Base-by-base conservation (phyloP, 2,329 filamentous ascomycete genomes). In the Alternaria brassicicola region DNA sequence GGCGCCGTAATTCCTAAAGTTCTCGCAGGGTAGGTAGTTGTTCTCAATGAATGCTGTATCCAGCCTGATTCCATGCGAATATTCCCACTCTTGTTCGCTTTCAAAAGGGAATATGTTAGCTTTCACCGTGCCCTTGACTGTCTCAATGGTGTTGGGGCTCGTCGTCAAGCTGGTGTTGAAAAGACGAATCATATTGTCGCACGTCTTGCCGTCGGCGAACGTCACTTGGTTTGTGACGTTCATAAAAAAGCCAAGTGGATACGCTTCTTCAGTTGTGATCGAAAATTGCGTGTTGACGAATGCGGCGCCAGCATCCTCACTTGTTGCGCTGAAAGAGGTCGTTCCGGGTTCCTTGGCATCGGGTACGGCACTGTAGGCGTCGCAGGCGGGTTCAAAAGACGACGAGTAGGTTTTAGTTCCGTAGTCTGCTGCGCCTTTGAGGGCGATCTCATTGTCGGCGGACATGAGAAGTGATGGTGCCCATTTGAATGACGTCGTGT, bases 181-280 rank as follows among this genome's bases (percentile, higher is more conserved):
- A 10, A 83, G 57, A 12, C 79, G 71, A 12, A 78, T 72, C 70
- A 81, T 79, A 31, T 80, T 77, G 49, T 83, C 80, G 69, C 82
- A 84, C 0, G 69, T 63, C 41, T 71, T 68, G 9, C 73, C 74
- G 48, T 80, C 73, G 9, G 75, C 77, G 58, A 83, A 83, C 4
- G 75, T 76, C 1, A 83, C 83, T 68, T 86, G 84, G 65, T 86
- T 86, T 3, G 84, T 85, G 43, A 84, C 74, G 66, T 85, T 85
- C 21, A 69, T 68, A 70, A 81, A 81, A 55, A 84, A 81, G 1
- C 67, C 64, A 4, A 84, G 61, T 0, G 80, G 76, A 56, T 78
- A 82, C 0, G 75, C 70, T 28, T 59, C 57, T 2, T 65, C 55
- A 1, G 43, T 26, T 0, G 59, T 61, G 0, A 51, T 30, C 0